Evolutionary conservation across 768 basidiomycete genomes (phyloP), one percentile per base, ranked within the genome.

Genomic region (Russula brevipes): DNA sequence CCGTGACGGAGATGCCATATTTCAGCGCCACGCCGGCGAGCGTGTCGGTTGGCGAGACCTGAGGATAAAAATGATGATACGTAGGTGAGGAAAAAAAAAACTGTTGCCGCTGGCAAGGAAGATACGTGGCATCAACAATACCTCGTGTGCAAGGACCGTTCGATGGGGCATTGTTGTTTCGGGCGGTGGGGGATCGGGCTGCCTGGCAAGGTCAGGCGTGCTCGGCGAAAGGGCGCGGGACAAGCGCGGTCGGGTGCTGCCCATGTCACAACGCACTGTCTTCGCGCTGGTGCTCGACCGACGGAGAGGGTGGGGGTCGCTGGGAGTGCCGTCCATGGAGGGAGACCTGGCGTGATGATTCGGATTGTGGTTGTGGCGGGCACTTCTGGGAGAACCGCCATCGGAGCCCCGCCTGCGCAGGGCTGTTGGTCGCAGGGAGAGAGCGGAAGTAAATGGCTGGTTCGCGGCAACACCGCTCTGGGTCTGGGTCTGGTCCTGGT

Each of bases 11-110:
- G 58, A 96, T 87, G 2, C 91, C 92, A 73, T 98, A 97, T 69
- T 87, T 91, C 54, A 98, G 78, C 0, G 96, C 86, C 12, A 98
- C 87, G 33, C 92, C 88, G 16, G 93, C 84, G 36, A 98, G 76
- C 10, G 95, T 89, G 72, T 98, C 95, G 16, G 77, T 81, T 2
- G 84, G 76, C 56, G 79, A 75, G 45, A 98, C 79, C 95, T 24
- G 38, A 10, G 39, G 31, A 3, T 10, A 1, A 17, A 17, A 33
- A 55, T 39, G 38, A 39, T 39, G 38, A 39, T 5, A 53, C 39
- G 52, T 38, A 33, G 52, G 38, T 46, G 54, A n/a, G 9, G 46
- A 12, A 12, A n/a, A 3, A 11, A 11, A 0, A 0, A 10, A 11
- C n/a, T 49, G 4, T 46, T 19, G 19, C 4, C 10, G 7, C 3